Evolutionary conservation across 2,329 filamentous ascomycete species (phyloP).

Genomic region (Graphilbum ipis-grandicollis): DNA sequence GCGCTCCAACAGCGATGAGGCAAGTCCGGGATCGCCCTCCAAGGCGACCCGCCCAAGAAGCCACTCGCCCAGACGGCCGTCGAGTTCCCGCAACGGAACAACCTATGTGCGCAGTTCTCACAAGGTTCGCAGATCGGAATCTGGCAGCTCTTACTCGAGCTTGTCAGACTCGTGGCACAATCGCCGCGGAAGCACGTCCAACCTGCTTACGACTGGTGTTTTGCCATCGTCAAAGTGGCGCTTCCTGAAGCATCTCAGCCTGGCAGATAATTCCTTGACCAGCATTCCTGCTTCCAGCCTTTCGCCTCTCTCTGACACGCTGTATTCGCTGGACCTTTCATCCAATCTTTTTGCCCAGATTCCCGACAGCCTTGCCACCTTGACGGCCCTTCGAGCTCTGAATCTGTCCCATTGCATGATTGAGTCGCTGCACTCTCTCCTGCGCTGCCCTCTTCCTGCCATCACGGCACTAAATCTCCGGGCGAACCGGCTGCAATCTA

Average conservation of each 20-base stretch:
- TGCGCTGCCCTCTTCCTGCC: conserved; percentile 71
- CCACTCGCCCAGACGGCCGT: conserved; percentile 63
- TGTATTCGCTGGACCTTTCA: conserved; percentile 85
- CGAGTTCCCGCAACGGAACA: conserved; percentile 57
- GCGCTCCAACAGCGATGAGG: conserved; percentile 29
- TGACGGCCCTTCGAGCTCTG: conserved; percentile 77
- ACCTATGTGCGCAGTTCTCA: conserved; percentile 49
- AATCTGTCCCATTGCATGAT: conserved; percentile 98
- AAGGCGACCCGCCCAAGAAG: conserved; percentile 46
- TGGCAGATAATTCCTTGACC: conserved; percentile 83
- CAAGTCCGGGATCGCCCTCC: conserved; percentile 18
- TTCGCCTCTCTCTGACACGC: conserved; percentile 64
- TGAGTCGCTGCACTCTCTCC: conserved; percentile 74
- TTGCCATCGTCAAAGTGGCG: conserved; percentile 85
- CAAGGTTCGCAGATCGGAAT: conserved; percentile 72
- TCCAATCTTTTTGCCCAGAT: conserved; percentile 88
- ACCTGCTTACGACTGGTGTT: conserved; percentile 52
- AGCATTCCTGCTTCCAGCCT: conserved; percentile 61
- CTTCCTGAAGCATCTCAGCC: conserved; percentile 77
- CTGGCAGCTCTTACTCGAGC: conserved; percentile 80
- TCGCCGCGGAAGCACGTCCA: conserved; percentile 58
- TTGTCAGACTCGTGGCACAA: conserved; percentile 48
- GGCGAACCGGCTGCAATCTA: conserved; percentile 68
- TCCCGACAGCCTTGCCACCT: conserved; percentile 71
- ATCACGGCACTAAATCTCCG: conserved; percentile 87